phyloP scores from a whole-genome alignment of 306 rosid species.

The Ormosia emarginata region DNA sequence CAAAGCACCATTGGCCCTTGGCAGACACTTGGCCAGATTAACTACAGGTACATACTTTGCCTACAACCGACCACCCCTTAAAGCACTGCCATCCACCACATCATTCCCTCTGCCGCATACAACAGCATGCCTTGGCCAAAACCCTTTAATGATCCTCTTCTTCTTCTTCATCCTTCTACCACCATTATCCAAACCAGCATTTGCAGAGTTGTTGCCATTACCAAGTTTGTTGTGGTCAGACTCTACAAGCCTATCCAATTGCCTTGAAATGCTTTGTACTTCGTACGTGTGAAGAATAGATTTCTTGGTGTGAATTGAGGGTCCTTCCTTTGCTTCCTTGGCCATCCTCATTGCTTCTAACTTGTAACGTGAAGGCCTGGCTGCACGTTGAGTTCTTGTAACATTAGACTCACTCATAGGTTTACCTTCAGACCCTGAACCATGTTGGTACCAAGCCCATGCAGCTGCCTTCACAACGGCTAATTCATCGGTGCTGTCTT shows the following conservation, averaged over 20 bases:
- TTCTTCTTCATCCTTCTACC: constrained; percentile 15
- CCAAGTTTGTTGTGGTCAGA: constrained; percentile 10
- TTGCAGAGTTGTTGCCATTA: background rate
- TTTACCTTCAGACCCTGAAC: constrained; percentile 51
- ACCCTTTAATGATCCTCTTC: constrained; percentile 19
- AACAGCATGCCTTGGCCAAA: constrained; percentile 34
- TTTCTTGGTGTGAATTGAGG: background rate
- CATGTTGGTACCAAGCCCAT: constrained; percentile 85
- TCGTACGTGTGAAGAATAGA: constrained; percentile 66
- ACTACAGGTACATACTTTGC: constrained; percentile 16
- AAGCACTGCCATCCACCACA: constrained; percentile 29
- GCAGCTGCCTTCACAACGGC: constrained; percentile 70
- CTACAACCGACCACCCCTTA: background rate
- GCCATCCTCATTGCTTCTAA: constrained; percentile 48
- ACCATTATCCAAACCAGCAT: background rate
- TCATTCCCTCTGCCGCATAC: constrained; percentile 42
- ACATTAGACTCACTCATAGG: constrained; percentile 34
- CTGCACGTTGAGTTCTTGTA: constrained; percentile 4
- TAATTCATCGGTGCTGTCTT: constrained; percentile 13
- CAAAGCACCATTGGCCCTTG: constrained; percentile 10
- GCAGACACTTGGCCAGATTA: constrained; percentile 14
- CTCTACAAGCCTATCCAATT: constrained; percentile 39
- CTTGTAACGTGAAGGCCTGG: constrained; percentile 70
- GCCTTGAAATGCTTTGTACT: constrained; percentile 52
- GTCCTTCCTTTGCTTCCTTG: background rate